Base-by-base conservation (phyloP, 225 moss, liverwort and hornwort genomes). In the Climacium dendroides region DNA sequence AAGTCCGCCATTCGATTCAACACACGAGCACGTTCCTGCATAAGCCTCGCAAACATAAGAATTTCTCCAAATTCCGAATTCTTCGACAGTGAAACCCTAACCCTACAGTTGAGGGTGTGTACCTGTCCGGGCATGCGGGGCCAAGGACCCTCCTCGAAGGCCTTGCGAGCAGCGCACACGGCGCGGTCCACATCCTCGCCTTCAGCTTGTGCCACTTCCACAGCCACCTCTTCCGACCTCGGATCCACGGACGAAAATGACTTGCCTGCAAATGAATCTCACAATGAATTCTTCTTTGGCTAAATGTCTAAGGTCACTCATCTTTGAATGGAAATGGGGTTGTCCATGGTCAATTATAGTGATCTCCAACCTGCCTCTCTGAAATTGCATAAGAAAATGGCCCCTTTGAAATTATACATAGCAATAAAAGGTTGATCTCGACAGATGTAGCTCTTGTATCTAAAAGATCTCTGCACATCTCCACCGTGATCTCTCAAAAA, bases 81-180 rank as follows among this genome's bases (percentile, higher is more conserved):
- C 59, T 41, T 79, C 59, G 29, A 41, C 41, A 15, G 35, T 15
- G 16, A 64, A 64, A 35, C 50, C 64, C 63, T n/a, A 80, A 72
- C 52, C 17, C 41, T 86, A 79, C 41, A 57, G 43, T 30, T 37
- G 58, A 64, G 32, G 83, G 29, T 25, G 72, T 84, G 63, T 84
- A 94, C 94, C 82, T 88, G 88, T 83, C 94, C 94, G 53, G 94
- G 87, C 93, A 94, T 90, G 80, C 94, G 87, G 10, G 94, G 92
- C 94, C 94, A 94, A 50, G 89, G 94, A 30, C 94, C 94, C 57
- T 94, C 91, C 41, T 91, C 90, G 74, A 94, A 94, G 11, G 94
- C 94, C 71, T 86, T 93, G 23, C 94, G 89, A 64, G 94, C 94
- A 65, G 94, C 94, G 79, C 89, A 50, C 83, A 94, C 94, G 13